Percentiles rank a stretch among this genome's conserved stretches.
Evolutionary conservation across 768 basidiomycete species (phyloP).

Genomic region (Macrolepiota dolichaula): DNA sequence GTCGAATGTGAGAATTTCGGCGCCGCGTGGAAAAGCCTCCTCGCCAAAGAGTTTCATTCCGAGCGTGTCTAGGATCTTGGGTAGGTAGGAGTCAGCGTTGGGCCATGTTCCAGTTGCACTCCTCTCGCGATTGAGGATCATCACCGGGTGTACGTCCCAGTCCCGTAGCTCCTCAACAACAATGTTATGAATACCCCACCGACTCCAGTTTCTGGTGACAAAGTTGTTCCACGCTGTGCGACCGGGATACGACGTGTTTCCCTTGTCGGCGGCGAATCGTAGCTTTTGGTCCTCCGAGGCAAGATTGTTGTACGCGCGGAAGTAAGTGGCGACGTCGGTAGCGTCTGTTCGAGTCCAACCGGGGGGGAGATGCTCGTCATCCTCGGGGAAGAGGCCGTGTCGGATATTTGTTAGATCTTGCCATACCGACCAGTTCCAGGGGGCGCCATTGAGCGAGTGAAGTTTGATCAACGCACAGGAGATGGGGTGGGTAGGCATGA

Average conservation of each 20-base stretch:
- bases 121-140: neutral
- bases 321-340: slow-evolving; percentile 14
- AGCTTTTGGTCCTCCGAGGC: neutral
- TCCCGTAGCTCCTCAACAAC: slow-evolving; percentile 12
- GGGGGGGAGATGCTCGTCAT: slow-evolving; percentile 15
- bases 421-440: slow-evolving; percentile 19
- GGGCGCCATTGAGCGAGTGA: slow-evolving; percentile 9
- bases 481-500: neutral
- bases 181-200: slow-evolving; percentile 15
- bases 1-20: neutral
- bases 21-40: neutral
- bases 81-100: neutral
- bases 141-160: slow-evolving; percentile 12
- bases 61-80: neutral
- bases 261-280: neutral
- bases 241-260: slow-evolving; percentile 13
- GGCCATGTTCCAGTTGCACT: neutral
- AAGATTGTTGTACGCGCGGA: slow-evolving; percentile 12
- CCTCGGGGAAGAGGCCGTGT: slow-evolving; percentile 20
- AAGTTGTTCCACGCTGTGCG: slow-evolving; percentile 13
- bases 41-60: slow-evolving; percentile 4
- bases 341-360: slow-evolving; percentile 13
- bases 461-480: slow-evolving; percentile 17
- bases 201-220: slow-evolving; percentile 9
- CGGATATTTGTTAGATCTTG: slow-evolving; percentile 18